These are phyloP conservation scores for Fusarium siculi DNA, from an alignment of 2,329 filamentous ascomycete species.

Conservation along the genomic window DNA sequence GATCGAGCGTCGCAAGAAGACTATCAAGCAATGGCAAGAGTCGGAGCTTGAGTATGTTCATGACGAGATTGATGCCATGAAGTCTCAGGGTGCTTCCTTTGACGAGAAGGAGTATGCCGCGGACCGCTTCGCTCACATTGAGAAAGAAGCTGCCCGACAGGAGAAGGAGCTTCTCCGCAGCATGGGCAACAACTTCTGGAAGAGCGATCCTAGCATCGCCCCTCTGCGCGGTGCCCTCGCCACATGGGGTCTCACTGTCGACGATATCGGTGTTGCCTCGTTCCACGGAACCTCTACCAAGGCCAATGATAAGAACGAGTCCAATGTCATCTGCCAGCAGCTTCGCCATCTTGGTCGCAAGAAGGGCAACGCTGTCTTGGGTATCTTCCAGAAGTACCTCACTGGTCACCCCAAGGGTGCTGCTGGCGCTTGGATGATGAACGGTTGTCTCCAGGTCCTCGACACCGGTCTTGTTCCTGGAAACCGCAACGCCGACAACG, in stretches of 20 bases:
- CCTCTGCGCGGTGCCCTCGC: slow-evolving; percentile 95
- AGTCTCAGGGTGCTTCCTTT: slow-evolving; percentile 78
- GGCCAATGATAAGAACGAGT: slow-evolving; percentile 99
- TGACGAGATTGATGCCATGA: slow-evolving; percentile 92
- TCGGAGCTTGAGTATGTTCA: slow-evolving; percentile 92
- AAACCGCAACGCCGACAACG: slow-evolving; percentile 97
- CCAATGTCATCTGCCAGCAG: slow-evolving; percentile 95
- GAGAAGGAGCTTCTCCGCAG: slow-evolving; percentile 93
- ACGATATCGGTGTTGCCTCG: slow-evolving; percentile 93
- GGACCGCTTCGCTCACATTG: slow-evolving; percentile 86
- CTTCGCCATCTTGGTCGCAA: slow-evolving; percentile 92
- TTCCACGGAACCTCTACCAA: slow-evolving; percentile 99
- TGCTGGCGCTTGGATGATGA: slow-evolving; percentile 99
- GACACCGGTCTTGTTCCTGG: slow-evolving; percentile 94
- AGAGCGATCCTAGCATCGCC: slow-evolving; percentile 90
- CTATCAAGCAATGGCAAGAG: slow-evolving; percentile 97
- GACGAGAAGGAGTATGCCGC: slow-evolving; percentile 86
- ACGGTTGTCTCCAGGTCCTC: slow-evolving; percentile 94
- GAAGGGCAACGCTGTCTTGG: slow-evolving; percentile 95
- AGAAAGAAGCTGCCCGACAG: slow-evolving; percentile 85
- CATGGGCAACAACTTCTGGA: slow-evolving; percentile 99
- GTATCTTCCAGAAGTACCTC: slow-evolving; percentile 99
- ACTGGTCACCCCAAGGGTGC: slow-evolving; percentile 99
- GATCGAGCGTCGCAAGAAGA: slow-evolving; percentile 90
- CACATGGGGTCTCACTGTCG: slow-evolving; percentile 97